phyloP scores from a whole-genome alignment of 2,329 filamentous ascomycete genomes.

The Cercospora zeae-maydis region DNA sequence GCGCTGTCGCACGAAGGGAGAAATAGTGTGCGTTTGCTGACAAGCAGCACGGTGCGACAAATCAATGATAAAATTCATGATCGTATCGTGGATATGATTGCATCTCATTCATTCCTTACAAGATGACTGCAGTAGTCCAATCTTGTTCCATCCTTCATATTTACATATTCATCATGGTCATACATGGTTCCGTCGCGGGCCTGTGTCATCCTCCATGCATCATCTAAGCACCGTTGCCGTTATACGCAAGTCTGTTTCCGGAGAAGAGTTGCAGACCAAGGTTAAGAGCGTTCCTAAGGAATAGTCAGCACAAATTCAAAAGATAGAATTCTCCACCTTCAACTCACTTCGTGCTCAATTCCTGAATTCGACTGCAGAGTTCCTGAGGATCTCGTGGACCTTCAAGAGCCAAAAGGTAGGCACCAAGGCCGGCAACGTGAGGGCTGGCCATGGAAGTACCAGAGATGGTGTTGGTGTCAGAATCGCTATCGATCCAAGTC shows the following conservation, averaged over 20 bases:
- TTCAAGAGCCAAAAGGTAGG: constrained; percentile 61
- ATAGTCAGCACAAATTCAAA: constrained; percentile 39
- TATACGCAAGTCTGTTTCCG: constrained; percentile 48
- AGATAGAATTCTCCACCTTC: constrained; percentile 34
- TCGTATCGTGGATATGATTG: too few species aligned
- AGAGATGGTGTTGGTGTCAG: constrained; percentile 47
- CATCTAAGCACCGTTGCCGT: constrained; percentile 40
- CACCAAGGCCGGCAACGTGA: constrained; percentile 64
- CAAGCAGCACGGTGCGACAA: neutral
- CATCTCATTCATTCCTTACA: neutral
- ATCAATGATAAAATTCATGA: too few species aligned
- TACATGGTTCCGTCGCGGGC: neutral
- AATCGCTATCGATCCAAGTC: constrained; percentile 47
- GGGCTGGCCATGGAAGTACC: constrained; percentile 66
- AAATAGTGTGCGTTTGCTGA: neutral
- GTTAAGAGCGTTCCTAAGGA: constrained; percentile 1
- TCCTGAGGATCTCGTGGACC: constrained; percentile 41
- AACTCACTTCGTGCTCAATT: constrained; percentile 40
- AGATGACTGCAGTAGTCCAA: constrained; percentile 10
- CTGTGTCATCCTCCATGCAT: neutral
- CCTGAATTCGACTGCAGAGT: constrained; percentile 48
- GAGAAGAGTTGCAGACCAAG: constrained; percentile 9
- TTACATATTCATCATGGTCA: constrained; percentile 5
- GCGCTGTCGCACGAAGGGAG: too few species aligned
- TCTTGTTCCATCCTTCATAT: neutral